phyloP scores from a whole-genome alignment of 768 basidiomycete species.

The Russula griseocarnosa region DNA sequence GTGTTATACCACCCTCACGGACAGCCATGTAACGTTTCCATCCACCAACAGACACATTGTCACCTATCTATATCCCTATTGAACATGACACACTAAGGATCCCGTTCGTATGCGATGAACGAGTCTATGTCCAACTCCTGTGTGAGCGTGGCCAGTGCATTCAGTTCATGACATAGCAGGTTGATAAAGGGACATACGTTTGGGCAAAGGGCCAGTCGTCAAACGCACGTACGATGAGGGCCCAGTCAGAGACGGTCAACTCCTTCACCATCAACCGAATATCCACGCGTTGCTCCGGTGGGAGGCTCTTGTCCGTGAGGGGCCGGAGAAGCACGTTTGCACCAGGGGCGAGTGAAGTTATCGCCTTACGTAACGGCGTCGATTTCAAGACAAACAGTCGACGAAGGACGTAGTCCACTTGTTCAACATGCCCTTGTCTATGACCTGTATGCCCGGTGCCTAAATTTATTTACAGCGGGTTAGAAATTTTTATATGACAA shows the following conservation, averaged over 20 bases:
- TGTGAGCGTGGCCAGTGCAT: not conserved
- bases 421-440: slow-evolving; percentile 56
- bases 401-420: slow-evolving; percentile 81
- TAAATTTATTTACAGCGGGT: not conserved
- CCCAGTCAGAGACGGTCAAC: slow-evolving; percentile 67
- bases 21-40: not conserved
- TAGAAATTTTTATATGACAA: slow-evolving; percentile 24
- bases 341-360: slow-evolving; percentile 66
- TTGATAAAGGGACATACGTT: slow-evolving; percentile 39
- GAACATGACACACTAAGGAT: not conserved
- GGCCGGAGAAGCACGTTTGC: slow-evolving; percentile 52
- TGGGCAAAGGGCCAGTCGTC: slow-evolving; percentile 88
- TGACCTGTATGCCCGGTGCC: slow-evolving; percentile 40
- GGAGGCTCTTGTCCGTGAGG: slow-evolving; percentile 42
- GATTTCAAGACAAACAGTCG: slow-evolving; percentile 73
- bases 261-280: slow-evolving; percentile 45
- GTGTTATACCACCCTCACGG: not conserved
- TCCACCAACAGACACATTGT: not conserved
- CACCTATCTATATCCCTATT: not conserved
- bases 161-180: not conserved
- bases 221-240: slow-evolving; percentile 65
- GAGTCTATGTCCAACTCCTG: slow-evolving; percentile 29
- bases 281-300: slow-evolving; percentile 46
- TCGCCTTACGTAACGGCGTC: slow-evolving; percentile 52
- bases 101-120: slow-evolving; percentile 11